A percentile compares a stretch with the other conserved stretches of the same genome.
These are phyloP conservation scores for Narthecium ossifragum DNA, from an alignment of 106 monocot species.

Conservation along the genomic window DNA sequence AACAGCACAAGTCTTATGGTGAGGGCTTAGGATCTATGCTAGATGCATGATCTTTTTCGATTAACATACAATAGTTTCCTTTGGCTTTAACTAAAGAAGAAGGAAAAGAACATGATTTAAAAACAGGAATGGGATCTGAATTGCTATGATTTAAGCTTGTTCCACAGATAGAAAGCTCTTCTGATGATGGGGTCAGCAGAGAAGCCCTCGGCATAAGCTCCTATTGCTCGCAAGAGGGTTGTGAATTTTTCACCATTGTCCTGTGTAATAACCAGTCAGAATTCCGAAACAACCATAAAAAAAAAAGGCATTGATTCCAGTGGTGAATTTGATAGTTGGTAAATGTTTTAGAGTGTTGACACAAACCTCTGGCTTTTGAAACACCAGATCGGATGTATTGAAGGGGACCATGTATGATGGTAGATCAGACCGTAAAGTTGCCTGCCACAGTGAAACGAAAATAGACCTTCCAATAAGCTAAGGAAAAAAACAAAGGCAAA, in stretches of 20 bases:
- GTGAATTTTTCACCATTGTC: constrained; percentile 76
- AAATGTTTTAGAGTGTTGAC: too few species aligned
- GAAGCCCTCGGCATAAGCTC: constrained; percentile 89
- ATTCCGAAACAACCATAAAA: neutral
- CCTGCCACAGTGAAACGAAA: constrained; percentile 41
- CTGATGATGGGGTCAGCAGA: constrained; percentile 64
- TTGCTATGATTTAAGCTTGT: constrained; percentile 44
- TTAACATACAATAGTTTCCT: too few species aligned
- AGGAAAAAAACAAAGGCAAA: too few species aligned
- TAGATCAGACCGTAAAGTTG: constrained; percentile 78
- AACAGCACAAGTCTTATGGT: too few species aligned
- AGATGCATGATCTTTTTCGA: too few species aligned
- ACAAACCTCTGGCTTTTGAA: constrained; percentile 69
- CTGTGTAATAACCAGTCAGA: constrained; percentile 30
- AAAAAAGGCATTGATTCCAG: neutral
- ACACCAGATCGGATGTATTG: constrained; percentile 40
- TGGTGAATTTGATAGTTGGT: neutral
- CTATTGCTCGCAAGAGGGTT: constrained; percentile 78
- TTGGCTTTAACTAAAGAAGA: too few species aligned
- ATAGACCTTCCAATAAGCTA: too few species aligned
- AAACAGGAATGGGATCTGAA: too few species aligned
- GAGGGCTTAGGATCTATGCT: too few species aligned
- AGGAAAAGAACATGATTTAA: too few species aligned
- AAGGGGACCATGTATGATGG: constrained; percentile 90
- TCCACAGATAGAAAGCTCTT: constrained; percentile 78